These are phyloP conservation scores for Arabidopsis hybrid DNA, from an alignment of 441 rosid species.

Conservation along the genomic window DNA sequence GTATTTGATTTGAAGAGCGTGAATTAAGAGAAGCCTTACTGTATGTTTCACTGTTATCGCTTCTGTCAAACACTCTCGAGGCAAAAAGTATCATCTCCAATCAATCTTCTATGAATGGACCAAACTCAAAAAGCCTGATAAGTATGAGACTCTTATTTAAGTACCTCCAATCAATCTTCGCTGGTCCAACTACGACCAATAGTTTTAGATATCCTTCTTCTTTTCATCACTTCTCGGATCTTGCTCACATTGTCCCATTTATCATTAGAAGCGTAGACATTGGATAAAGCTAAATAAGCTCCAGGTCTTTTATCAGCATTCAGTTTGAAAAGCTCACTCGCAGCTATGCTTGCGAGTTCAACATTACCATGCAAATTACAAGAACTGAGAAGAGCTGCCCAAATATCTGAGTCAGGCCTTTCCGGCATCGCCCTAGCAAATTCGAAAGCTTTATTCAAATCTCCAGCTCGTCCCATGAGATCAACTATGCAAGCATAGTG, in stretches of 20 bases:
- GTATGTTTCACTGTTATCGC: constrained; percentile 8
- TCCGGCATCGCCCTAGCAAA: constrained; percentile 67
- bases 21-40: constrained; percentile 17
- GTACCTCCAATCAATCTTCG: constrained; percentile 1
- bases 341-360: constrained; percentile 72
- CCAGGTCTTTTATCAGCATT: constrained; percentile 77
- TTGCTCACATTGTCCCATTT: constrained; percentile 76
- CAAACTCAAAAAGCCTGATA: background rate
- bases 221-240: constrained; percentile 75
- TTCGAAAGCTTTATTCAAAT: constrained; percentile 64
- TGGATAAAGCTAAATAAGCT: constrained; percentile 81
- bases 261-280: constrained; percentile 79
- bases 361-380: constrained; percentile 69
- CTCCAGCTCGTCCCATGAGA: constrained; percentile 84
- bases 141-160: background rate
- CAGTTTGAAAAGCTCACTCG: constrained; percentile 70
- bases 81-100: background rate
- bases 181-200: constrained; percentile 72
- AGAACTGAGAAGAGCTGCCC: constrained; percentile 89
- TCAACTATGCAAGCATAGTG: constrained; percentile 96
- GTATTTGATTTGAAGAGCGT: constrained; percentile 18
- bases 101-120: constrained; percentile 10
- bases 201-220: constrained; percentile 63
- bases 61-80: background rate
- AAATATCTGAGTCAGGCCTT: constrained; percentile 82